These are phyloP conservation scores for Tetraselmis striata DNA, from an alignment of 139 green algal genomes.

Conservation along the genomic window DNA sequence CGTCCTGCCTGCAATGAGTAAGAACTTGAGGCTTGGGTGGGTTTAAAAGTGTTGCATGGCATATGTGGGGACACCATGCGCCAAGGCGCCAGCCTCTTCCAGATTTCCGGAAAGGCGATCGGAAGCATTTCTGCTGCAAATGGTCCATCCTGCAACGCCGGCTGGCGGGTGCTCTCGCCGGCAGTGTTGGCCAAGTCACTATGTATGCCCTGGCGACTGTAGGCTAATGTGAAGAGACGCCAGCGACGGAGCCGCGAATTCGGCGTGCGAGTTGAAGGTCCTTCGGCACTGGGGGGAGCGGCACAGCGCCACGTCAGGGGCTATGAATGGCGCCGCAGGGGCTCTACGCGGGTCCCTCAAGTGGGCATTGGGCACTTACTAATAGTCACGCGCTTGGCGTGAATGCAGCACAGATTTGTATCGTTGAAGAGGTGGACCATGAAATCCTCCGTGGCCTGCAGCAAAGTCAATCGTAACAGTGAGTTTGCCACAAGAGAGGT, in stretches of 20 bases:
- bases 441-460: slow-evolving; percentile 87
- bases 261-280: slow-evolving; percentile 85
- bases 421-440: slow-evolving; percentile 90
- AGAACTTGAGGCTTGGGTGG: too few species aligned
- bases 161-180: too few species aligned
- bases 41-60: too few species aligned
- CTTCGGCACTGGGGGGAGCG: slow-evolving; percentile 72
- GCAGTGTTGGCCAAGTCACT: too few species aligned
- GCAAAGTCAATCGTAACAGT: neutral
- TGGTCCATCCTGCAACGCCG: too few species aligned
- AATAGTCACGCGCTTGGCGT: slow-evolving; percentile 90
- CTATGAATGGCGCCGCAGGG: neutral
- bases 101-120: too few species aligned
- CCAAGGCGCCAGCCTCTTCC: too few species aligned
- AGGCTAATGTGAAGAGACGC: neutral
- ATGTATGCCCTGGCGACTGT: too few species aligned
- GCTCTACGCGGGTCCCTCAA: neutral
- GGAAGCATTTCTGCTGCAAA: too few species aligned
- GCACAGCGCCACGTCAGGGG: neutral
- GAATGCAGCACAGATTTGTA: slow-evolving; percentile 90
- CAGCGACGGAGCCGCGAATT: slow-evolving; percentile 52
- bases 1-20: too few species aligned
- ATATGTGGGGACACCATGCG: too few species aligned
- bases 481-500: too few species aligned
- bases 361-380: slow-evolving; percentile 32